These are phyloP conservation scores for Chaetomium sp. DNA, from an alignment of 2,329 filamentous ascomycete genomes.

Conservation along the genomic window DNA sequence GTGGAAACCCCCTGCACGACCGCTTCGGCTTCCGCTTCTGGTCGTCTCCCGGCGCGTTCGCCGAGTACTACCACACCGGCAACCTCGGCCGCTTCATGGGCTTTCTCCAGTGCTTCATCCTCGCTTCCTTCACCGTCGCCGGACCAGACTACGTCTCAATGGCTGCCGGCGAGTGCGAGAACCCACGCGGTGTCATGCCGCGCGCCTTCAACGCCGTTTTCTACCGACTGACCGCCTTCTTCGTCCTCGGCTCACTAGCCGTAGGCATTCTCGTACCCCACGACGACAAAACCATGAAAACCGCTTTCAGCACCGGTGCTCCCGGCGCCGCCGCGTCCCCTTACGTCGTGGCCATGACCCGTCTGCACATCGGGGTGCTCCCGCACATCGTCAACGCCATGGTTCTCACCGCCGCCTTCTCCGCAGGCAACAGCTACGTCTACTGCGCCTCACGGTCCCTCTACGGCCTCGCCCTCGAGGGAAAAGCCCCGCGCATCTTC, in stretches of 20 bases:
- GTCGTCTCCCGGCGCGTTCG: conserved; percentile 63
- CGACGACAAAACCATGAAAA: conserved; percentile 46
- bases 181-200: conserved; percentile 59
- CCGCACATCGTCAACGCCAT: conserved; percentile 55
- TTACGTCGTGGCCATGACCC: conserved; percentile 39
- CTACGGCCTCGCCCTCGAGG: conserved; percentile 44
- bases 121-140: conserved; percentile 61
- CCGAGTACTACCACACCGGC: conserved; percentile 57
- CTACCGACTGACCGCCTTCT: conserved; percentile 65
- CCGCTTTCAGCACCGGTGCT: conserved; percentile 44
- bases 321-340: conserved; percentile 45
- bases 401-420: conserved; percentile 29
- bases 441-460: conserved; percentile 46
- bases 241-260: conserved; percentile 59
- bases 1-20: conserved; percentile 68
- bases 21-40: conserved; percentile 67
- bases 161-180: conserved; percentile 52
- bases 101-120: conserved; percentile 67
- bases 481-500: conserved; percentile 40
- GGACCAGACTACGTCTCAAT: conserved; percentile 60
- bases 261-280: conserved; percentile 55
- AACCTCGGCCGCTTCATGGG: conserved; percentile 66
- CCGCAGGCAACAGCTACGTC: conserved; percentile 43
- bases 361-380: conserved; percentile 40
- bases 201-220: conserved; percentile 67